phyloP scores from a whole-genome alignment of 495 filamentous ascomycete species.

The Talaromyces liani region DNA sequence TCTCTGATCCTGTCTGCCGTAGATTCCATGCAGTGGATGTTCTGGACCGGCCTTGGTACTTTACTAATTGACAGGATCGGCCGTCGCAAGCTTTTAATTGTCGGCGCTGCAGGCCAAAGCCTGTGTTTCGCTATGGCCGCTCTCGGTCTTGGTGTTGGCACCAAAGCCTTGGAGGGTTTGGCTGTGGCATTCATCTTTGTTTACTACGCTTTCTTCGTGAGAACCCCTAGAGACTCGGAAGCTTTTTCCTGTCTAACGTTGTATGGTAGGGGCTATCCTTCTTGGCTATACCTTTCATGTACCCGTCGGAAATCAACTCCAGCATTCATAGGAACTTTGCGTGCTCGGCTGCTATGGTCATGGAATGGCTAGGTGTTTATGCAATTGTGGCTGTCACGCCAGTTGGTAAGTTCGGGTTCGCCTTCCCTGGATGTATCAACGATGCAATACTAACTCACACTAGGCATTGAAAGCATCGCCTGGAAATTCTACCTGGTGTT shows the following conservation, averaged over 20 bases:
- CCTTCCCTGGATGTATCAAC: neutral
- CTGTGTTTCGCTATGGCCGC: conserved; percentile 15
- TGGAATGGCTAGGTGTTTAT: conserved; percentile 20
- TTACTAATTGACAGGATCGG: conserved; percentile 45
- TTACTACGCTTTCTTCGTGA: conserved; percentile 17
- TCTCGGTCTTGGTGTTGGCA: conserved; percentile 14
- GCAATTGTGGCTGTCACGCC: conserved; percentile 30
- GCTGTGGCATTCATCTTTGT: conserved; percentile 22
- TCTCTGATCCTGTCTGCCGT: conserved; percentile 14
- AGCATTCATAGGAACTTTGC: conserved; percentile 19
- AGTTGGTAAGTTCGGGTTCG: conserved; percentile 1
- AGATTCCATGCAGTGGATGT: conserved; percentile 9
- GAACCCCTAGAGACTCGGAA: neutral
- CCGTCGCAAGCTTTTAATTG: conserved; percentile 43
- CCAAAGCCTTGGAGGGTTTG: conserved; percentile 11
- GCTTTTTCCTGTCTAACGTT: neutral
- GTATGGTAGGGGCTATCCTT: conserved; percentile 9
- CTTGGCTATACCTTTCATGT: conserved; percentile 22
- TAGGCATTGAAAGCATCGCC: conserved; percentile 18
- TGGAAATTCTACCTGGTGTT: conserved; percentile 30
- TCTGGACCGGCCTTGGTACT: conserved; percentile 44
- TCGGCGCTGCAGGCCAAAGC: conserved; percentile 10
- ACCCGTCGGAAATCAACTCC: conserved; percentile 27
- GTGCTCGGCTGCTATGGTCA: conserved; percentile 15
- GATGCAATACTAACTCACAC: neutral